Evolutionary conservation across 257 asterid genomes (phyloP).

Genomic region (Ehretia macrophylla): DNA sequence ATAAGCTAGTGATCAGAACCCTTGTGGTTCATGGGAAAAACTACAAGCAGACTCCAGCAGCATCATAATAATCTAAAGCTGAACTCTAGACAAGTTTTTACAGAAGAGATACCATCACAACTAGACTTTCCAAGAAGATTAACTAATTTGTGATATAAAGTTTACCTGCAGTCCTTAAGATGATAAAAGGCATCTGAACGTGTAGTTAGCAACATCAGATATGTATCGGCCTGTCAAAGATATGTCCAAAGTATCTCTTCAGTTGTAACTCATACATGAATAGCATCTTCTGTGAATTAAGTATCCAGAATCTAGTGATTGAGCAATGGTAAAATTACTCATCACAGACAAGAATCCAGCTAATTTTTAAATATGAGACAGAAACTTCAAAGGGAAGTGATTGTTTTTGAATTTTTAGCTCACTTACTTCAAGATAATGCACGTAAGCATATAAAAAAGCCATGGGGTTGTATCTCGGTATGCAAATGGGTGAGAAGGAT

Average conservation of each 20-base stretch:
- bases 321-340: too few species aligned
- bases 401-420: constrained; percentile 9
- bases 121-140: constrained; percentile 10
- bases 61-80: neutral
- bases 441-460: constrained; percentile 94
- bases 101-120: constrained; percentile 3
- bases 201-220: constrained; percentile 80
- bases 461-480: constrained; percentile 95
- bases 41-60: neutral
- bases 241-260: neutral
- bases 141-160: constrained; percentile 3
- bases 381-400: neutral
- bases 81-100: too few species aligned
- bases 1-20: neutral
- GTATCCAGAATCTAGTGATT: too few species aligned
- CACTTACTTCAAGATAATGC: constrained; percentile 95
- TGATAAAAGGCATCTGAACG: constrained; percentile 87
- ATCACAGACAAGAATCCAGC: neutral
- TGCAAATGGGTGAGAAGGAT: constrained; percentile 97
- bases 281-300: too few species aligned
- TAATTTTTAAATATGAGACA: too few species aligned
- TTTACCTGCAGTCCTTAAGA: constrained; percentile 90
- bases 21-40: neutral
- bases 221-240: constrained; percentile 70
- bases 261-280: neutral